Conservation (phyloP, 2,329 filamentous ascomycete species). For the Trichophyton benhamiae region DNA sequence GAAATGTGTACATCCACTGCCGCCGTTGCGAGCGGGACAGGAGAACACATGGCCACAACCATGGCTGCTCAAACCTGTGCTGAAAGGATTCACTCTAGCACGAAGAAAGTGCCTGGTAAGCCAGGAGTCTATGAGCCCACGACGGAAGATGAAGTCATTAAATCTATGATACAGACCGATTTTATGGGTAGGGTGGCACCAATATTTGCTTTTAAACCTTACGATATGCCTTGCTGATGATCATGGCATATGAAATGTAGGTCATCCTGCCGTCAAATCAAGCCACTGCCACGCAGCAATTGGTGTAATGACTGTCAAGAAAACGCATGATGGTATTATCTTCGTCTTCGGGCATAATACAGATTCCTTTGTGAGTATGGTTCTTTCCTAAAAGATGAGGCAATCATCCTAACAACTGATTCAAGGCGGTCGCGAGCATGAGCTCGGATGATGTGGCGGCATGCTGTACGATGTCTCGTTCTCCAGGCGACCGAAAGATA, state of each 20-base stretch:
- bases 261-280: conserved; percentile 66
- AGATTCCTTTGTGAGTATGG: conserved; percentile 52
- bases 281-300: conserved; percentile 79
- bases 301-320: conserved; percentile 82
- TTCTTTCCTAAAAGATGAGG: neutral
- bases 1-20: conserved; percentile 59
- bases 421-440: conserved; percentile 71
- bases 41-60: conserved; percentile 95
- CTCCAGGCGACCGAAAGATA: conserved; percentile 40
- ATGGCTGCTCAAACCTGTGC: conserved; percentile 81
- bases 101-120: conserved; percentile 44
- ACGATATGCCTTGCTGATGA: neutral
- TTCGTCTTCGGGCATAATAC: conserved; percentile 96
- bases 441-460: conserved; percentile 62
- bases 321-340: conserved; percentile 60
- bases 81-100: conserved; percentile 63
- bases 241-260: conserved; percentile 20
- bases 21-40: conserved; percentile 82
- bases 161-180: conserved; percentile 68
- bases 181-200: conserved; percentile 56
- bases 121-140: conserved; percentile 51
- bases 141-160: conserved; percentile 66
- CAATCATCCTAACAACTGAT: neutral
- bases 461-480: conserved; percentile 78
- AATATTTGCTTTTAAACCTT: neutral